These are phyloP conservation scores for Podospora comata DNA, from an alignment of 495 filamentous ascomycete genomes.

Conservation along the genomic window DNA sequence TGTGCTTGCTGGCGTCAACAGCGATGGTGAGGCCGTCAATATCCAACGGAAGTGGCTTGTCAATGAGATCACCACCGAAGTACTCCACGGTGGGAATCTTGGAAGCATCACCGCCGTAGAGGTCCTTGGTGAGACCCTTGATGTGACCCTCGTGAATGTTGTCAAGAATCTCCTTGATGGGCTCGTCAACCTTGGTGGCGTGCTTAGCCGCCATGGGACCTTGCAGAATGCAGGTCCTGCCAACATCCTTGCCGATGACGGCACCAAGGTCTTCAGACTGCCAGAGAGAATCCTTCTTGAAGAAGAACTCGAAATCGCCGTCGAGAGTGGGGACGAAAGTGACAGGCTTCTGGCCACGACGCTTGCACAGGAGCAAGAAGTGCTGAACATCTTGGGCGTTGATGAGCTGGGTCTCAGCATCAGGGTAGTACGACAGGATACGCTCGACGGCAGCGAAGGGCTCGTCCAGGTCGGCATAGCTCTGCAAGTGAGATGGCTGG, in stretches of 20 bases:
- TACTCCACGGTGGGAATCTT: conserved; percentile 86
- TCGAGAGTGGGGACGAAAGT: conserved; percentile 92
- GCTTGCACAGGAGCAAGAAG: conserved; percentile 89
- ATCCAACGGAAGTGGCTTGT: conserved; percentile 59
- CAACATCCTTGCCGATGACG: conserved; percentile 92
- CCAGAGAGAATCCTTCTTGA: conserved; percentile 99
- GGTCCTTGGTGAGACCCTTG: conserved; percentile 66
- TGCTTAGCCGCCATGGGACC: conserved; percentile 92
- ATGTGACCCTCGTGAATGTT: conserved; percentile 87
- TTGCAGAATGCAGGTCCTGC: conserved; percentile 90
- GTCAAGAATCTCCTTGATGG: conserved; percentile 88
- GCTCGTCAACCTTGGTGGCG: conserved; percentile 83
- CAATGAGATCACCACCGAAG: conserved; percentile 79
- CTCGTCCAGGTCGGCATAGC: conserved; percentile 78
- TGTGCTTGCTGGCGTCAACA: conserved; percentile 68
- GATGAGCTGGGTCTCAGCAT: conserved; percentile 85
- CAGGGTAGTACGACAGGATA: conserved; percentile 78
- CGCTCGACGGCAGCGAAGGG: conserved; percentile 73
- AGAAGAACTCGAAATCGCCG: conserved; percentile 95
- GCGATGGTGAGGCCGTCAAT: conserved; percentile 78
- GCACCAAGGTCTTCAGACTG: conserved; percentile 96
- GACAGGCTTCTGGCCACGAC: conserved; percentile 90
- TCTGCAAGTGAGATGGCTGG: conserved; percentile 67
- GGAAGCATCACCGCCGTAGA: conserved; percentile 70
- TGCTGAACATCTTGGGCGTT: conserved; percentile 96